phyloP scores from a whole-genome alignment of 768 basidiomycete genomes.

The Leccinum olivaceopallidum region DNA sequence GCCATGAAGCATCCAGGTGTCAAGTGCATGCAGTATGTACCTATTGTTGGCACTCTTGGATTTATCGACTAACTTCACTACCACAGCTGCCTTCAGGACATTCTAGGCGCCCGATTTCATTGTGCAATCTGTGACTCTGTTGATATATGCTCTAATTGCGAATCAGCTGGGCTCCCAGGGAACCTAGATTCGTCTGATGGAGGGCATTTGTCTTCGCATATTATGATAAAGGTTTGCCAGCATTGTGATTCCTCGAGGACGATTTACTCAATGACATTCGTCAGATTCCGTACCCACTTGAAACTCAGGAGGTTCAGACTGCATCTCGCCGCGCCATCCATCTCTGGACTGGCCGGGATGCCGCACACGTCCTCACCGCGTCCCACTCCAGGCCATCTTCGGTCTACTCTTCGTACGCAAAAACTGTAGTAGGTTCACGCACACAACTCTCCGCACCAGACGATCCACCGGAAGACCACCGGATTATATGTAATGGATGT shows the following conservation, averaged over 20 bases:
- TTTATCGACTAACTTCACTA: neutral
- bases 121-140: constrained; percentile 86
- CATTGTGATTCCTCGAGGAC: neutral
- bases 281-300: constrained; percentile 86
- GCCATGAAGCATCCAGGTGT: constrained; percentile 80
- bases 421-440: constrained; percentile 63
- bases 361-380: constrained; percentile 54
- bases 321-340: constrained; percentile 74
- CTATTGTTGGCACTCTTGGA: neutral
- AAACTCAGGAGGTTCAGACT: constrained; percentile 68
- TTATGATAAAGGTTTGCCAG: constrained; percentile 82
- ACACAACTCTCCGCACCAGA: constrained; percentile 34
- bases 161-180: constrained; percentile 82
- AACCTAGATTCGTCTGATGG: constrained; percentile 76
- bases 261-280: constrained; percentile 2
- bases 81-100: constrained; percentile 80
- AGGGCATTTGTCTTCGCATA: constrained; percentile 83
- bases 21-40: constrained; percentile 81
- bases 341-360: constrained; percentile 78
- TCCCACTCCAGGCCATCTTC: constrained; percentile 55
- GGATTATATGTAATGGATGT: constrained; percentile 61
- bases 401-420: constrained; percentile 60
- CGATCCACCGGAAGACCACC: constrained; percentile 49
- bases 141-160: constrained; percentile 87
- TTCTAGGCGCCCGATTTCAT: constrained; percentile 90